Base-by-base conservation (phyloP, 129 eudicot genomes). In the Tagetes patula region DNA sequence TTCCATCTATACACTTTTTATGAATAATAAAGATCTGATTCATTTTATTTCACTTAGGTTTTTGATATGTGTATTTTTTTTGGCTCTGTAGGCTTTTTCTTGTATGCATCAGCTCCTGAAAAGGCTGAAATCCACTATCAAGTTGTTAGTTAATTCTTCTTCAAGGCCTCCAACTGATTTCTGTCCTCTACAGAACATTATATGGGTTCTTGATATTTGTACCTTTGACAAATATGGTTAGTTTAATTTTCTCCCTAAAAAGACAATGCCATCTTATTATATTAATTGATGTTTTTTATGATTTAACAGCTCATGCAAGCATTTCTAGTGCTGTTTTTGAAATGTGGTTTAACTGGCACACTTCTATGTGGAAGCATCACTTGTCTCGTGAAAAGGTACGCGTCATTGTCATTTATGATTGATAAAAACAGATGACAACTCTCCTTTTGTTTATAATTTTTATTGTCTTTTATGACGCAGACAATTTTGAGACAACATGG, bases 331-430 rank as follows among this genome's bases (percentile, higher is more conserved):
- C 82, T 71, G 83, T 79, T 61, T 77, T 64, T 36, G 99, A 88
- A 71, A 81, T 95, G 97, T 95, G 99, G 99, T 86, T 86, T 77
- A 90, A 79, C 30, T 95, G 99, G 99, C 99, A 95, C 73, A 67
- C 84, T 54, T 88, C 84, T 41, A 78, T 90, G 85, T 95, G 99
- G 99, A 84, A 69, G 62, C 65, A 67, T 72, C 67, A 74, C 27
- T 71, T 75, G 69, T 47, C 55, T 61, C 77, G 39, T 76, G 75
- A 61, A 2, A 75, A 86, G 97, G 97, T 86, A 82, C 67, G 12
- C 40, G 5, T 73, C 60, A 42, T 9, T 67, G 59, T 56, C 38
- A 47, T 39, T 61, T 67, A 61, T 14, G 9, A 49, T 45, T 70
- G 39, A 32, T 42, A 14, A 74, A 74, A 36, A 14, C 11, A 72